Base-by-base conservation (phyloP, 2,329 filamentous ascomycete species). In the Cercospora brassicicola region DNA sequence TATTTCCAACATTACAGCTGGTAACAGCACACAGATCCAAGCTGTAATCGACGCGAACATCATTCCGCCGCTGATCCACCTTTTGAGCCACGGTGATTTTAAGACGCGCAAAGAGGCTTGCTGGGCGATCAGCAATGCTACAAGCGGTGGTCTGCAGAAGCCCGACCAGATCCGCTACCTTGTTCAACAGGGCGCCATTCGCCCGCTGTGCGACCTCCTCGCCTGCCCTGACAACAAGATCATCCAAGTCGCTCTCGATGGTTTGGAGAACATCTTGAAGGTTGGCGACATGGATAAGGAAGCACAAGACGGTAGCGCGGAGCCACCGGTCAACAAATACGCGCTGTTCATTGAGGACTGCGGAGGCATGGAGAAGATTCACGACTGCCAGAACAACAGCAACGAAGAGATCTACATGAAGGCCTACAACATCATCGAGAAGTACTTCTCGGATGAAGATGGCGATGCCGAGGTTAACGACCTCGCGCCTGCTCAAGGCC, bases 381-480 rank as follows among this genome's bases (percentile, higher is more conserved):
- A 99, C 84, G 94, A 98, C 76, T 98, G 95, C 88, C 95, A 99
- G 86, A 97, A 96, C 85, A 99, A 99, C 78, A 94, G 94, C 85
- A 99, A 99, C 83, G 95, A 99, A 84, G 95, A 99, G 84, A 99
- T 99, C 76, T 99, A 99, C 87, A 98, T 99, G 94, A 99, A 99
- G 89, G 95, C 95, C 0, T 99, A 98, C 87, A 98, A 96, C 87
- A 99, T 99, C 82, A 99, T 99, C 74, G 95, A 99, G 87, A 97
- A 97, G 86, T 99, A 99, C 88, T 99, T 99, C 85, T 97, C 94
- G 0, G 95, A 99, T 77, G 95, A 99, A 74, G 95, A 98, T 65
- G 95, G 96, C 79, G 87, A 87, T 71, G 88, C 83, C 57, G 93
- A 94, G 76, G 93, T 93, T 74, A 92, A 93, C 70, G 92, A 96